Evolutionary conservation across 768 basidiomycete genomes (phyloP).

Genomic region (Chalciporus chontae): DNA sequence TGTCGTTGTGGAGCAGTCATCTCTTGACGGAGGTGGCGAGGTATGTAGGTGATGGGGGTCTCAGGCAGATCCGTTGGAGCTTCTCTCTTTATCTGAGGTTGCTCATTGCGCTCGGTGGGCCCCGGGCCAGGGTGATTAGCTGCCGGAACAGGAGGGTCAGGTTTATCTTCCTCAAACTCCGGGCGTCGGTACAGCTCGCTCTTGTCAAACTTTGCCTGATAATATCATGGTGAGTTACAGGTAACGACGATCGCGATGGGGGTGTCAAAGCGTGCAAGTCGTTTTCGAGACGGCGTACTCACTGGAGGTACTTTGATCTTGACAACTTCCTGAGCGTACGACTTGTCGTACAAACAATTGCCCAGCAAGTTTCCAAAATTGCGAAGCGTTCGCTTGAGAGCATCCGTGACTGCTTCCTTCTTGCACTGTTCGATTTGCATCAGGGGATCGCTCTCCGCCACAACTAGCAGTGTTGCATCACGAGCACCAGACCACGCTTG

Average conservation of each 20-base stretch:
- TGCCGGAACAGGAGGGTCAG: conserved; percentile 14
- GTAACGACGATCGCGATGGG: neutral
- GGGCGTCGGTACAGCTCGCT: conserved; percentile 66
- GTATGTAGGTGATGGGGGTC: conserved; percentile 33
- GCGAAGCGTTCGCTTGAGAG: conserved; percentile 82
- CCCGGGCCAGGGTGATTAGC: neutral
- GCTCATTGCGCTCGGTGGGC: neutral
- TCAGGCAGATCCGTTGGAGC: conserved; percentile 2
- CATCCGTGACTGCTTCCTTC: conserved; percentile 98
- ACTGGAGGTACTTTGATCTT: conserved; percentile 87
- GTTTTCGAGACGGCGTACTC: conserved; percentile 26
- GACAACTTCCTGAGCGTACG: conserved; percentile 75
- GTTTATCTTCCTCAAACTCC: conserved; percentile 55
- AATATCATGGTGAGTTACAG: neutral
- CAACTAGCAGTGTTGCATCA: neutral
- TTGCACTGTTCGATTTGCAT: conserved; percentile 63
- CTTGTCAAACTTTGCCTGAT: conserved; percentile 65
- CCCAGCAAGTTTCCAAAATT: conserved; percentile 95
- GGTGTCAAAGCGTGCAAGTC: neutral
- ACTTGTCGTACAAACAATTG: conserved; percentile 96
- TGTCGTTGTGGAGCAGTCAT: conserved; percentile 10
- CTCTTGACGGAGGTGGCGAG: conserved; percentile 38
- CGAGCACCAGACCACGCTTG: neutral
- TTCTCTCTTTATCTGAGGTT: conserved; percentile 20
- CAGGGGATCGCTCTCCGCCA: conserved; percentile 1